phyloP scores from a whole-genome alignment of 208 protist genomes.

The Trypanosoma avium region DNA sequence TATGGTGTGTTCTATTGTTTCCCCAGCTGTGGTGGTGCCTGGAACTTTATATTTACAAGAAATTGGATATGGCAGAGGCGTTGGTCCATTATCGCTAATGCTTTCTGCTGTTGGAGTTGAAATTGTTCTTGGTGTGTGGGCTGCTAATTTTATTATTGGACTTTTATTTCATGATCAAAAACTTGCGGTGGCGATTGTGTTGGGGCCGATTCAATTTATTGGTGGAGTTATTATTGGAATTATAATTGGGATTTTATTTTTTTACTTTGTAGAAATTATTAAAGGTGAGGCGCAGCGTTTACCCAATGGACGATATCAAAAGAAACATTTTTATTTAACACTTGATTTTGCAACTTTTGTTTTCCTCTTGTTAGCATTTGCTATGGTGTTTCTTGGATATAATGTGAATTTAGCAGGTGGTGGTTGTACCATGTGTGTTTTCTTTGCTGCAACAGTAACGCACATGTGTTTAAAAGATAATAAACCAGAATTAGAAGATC shows the following conservation, averaged over 20 bases:
- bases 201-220: slow-evolving; percentile 74
- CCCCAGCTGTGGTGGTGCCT: slow-evolving; percentile 74
- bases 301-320: slow-evolving; percentile 63
- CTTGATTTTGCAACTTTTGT: slow-evolving; percentile 60
- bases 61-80: slow-evolving; percentile 61
- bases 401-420: slow-evolving; percentile 57
- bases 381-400: slow-evolving; percentile 77
- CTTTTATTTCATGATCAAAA: slow-evolving; percentile 66
- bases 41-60: slow-evolving; percentile 71
- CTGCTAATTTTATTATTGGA: slow-evolving; percentile 74
- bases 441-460: slow-evolving; percentile 71
- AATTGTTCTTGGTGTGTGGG: slow-evolving; percentile 79
- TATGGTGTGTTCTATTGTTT: slow-evolving; percentile 74
- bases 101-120: slow-evolving; percentile 69
- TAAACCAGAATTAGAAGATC: slow-evolving; percentile 49
- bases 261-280: slow-evolving; percentile 68
- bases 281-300: slow-evolving; percentile 69
- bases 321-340: slow-evolving; percentile 54
- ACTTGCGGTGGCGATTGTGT: slow-evolving; percentile 46
- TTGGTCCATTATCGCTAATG: slow-evolving; percentile 65
- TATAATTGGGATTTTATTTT: slow-evolving; percentile 59
- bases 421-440: slow-evolving; percentile 70
- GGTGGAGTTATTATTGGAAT: slow-evolving; percentile 60
- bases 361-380: slow-evolving; percentile 43
- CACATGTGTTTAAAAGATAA: slow-evolving; percentile 60